Base-by-base conservation (phyloP, 2,329 filamentous ascomycete species). In the Pezicula radicicola region DNA sequence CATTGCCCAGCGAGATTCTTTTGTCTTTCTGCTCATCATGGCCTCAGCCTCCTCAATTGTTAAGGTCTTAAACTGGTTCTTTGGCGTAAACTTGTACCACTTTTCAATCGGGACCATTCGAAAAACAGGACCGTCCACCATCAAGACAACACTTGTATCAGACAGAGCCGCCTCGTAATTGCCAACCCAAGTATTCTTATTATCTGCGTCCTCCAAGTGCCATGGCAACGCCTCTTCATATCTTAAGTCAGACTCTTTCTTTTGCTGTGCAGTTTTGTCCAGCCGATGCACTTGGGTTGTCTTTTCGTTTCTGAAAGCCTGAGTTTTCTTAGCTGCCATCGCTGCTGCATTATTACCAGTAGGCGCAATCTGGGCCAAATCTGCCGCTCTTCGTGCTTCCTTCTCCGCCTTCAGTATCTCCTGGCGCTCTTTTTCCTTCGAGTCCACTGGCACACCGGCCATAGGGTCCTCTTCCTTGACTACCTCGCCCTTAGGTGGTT, bases 201-300 rank as follows among this genome's bases (percentile, higher is more conserved):
- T 91, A 64, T 99, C 93, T 39, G 92, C 95, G 68, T 99, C 94
- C 67, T 99, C 94, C 35, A 99, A 72, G 68, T 97, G 92, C 94
- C 94, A 99, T 6, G 94, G 94, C 46, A 97, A 76, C 4, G 93
- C 91, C 69, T 99, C 94, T 68, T 97, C 94, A 60, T 97, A 99
- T 57, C 92, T 87, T 72, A 83, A 84, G 51, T 83, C 81, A 0
- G 78, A 77, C 52, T 84, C 79, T 75, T 79, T 95, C 78, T 80
- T 94, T 75, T 72, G 80, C 2, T 83, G 84, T 66, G 85, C 82
- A 6, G 80, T 79, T 50, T 81, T 80, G 52, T 95, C 89, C n/a
- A 88, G 83, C 60, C 90, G 85, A 65, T 89, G 91, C 19, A 96
- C 88, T 62, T 91, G 89, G 57, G 91, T 88, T 1, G 86, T 93